Evolutionary conservation across 805 yeast genomes (phyloP).

Genomic region (Lachancea lanzarotensis): DNA sequence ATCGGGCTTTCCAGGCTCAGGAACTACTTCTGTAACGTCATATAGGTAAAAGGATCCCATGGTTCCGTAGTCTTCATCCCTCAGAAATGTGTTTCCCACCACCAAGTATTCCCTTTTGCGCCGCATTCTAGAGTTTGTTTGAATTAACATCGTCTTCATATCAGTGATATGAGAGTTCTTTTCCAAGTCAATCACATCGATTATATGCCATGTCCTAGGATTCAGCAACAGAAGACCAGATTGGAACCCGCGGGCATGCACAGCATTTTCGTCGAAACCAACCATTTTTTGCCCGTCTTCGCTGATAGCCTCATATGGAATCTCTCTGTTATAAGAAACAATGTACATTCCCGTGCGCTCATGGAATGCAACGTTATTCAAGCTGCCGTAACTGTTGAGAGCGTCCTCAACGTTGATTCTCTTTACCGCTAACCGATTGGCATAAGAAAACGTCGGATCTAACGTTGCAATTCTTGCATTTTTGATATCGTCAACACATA

Average conservation of each 20-base stretch:
- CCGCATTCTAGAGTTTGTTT: constrained; percentile 35
- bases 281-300: constrained; percentile 64
- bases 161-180: constrained; percentile 55
- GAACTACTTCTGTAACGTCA: constrained; percentile 77
- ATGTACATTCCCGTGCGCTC: constrained; percentile 56
- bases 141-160: constrained; percentile 31
- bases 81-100: constrained; percentile 68
- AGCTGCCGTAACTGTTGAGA: constrained; percentile 35
- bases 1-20: constrained; percentile 84
- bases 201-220: constrained; percentile 68
- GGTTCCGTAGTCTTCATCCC: constrained; percentile 76
- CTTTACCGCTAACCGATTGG: constrained; percentile 54
- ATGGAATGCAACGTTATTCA: constrained; percentile 65
- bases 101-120: constrained; percentile 60
- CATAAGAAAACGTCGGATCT: constrained; percentile 41
- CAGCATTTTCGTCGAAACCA: constrained; percentile 43
- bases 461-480: constrained; percentile 52
- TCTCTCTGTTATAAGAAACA: constrained; percentile 51
- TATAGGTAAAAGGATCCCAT: constrained; percentile 70
- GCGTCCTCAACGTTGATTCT: constrained; percentile 41
- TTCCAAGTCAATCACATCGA: constrained; percentile 60
- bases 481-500: constrained; percentile 63
- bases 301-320: constrained; percentile 59
- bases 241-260: constrained; percentile 50
- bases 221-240: constrained; percentile 62